Evolutionary conservation across 140 eudicot genomes (phyloP), one percentile per base, ranked within the genome.

Genomic region (Cichorium intybus): DNA sequence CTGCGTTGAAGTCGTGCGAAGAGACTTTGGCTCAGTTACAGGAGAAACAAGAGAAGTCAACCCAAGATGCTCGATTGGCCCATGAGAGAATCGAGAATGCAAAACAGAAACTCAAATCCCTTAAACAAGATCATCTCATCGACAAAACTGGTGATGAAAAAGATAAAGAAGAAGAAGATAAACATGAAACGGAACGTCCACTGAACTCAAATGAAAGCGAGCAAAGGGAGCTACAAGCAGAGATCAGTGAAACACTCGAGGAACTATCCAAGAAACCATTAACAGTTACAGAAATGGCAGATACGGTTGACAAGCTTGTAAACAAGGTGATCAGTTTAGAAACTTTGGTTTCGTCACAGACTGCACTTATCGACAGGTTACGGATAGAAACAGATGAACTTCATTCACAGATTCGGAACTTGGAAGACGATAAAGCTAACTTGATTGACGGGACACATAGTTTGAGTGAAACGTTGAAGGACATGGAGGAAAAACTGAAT

Each of bases 291-390:
- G 86, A 88, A 74, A 54, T 88, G 82, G 97, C 85, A 0, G 95
- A 93, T 69, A 88, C 73, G 68, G 82, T 93, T 14, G 97, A 93
- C 53, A 80, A 88, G 78, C 88, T 93, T n/a, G 99, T 82, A 39
- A 78, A 48, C 47, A 85, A 72, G 69, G 97, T 93, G 71, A 65
- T 93, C 29, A 74, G 62, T 61, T 62, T 93, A 22, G 99, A 93
- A 66, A 76, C 77, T 8, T 76, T 79, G 20, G 87, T 88, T 48
- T 81, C 93, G 2, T 83, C 94, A 0, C 99, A 93, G 64, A 80
- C 86, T 20, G 94, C 70, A 7, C 73, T 85, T 4, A 86, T 88
- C 24, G 77, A 84, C 43, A 79, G 85, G 27, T 72, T 93, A 66
- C 86, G 79, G 43, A 70, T 69, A 5, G 99, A 89, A 49, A 71